A percentile compares a stretch with the other conserved stretches of the same genome.
Conservation (phyloP, 2,329 filamentous ascomycete species). For the Neobulgaria alba region DNA sequence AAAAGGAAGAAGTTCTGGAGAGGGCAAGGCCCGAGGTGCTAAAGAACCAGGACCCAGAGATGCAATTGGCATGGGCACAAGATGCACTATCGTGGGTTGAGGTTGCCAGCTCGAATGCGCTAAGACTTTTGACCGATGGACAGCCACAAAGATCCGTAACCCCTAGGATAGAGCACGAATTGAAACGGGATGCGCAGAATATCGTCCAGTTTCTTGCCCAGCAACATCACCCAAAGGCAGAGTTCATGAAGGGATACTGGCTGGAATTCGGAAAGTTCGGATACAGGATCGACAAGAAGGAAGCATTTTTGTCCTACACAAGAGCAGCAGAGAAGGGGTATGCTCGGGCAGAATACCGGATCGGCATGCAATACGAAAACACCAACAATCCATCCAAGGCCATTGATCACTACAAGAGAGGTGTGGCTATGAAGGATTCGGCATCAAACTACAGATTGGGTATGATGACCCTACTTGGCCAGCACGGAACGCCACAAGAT, state of each 20-base stretch:
- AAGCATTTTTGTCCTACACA: conserved; percentile 82
- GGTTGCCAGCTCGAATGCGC: conserved; percentile 66
- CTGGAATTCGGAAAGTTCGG: conserved; percentile 96
- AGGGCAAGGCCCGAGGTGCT: conserved; percentile 75
- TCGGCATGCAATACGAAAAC: conserved; percentile 97
- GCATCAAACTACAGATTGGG: conserved; percentile 80
- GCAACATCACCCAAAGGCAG: conserved; percentile 85
- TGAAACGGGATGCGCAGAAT: conserved; percentile 81
- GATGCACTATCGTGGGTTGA: conserved; percentile 87
- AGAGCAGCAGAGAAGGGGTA: conserved; percentile 81
- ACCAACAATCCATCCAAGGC: conserved; percentile 89
- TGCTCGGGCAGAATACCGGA: conserved; percentile 84
- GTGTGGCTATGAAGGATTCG: conserved; percentile 73
- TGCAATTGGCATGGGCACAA: conserved; percentile 94
- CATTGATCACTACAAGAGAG: conserved; percentile 79
- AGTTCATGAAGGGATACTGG: conserved; percentile 95
- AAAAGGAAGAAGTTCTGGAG: conserved; percentile 85
- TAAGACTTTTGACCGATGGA: conserved; percentile 31
- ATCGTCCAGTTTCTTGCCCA: conserved; percentile 85
- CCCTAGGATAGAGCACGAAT: conserved; percentile 79
- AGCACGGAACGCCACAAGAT: conserved; percentile 84
- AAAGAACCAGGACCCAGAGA: conserved; percentile 88
- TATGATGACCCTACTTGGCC: conserved; percentile 95
- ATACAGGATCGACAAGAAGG: conserved; percentile 82
- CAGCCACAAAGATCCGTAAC: conserved; percentile 58